phyloP scores from a whole-genome alignment of 352 stramenopile species.

The Globisporangium paddicum region DNA sequence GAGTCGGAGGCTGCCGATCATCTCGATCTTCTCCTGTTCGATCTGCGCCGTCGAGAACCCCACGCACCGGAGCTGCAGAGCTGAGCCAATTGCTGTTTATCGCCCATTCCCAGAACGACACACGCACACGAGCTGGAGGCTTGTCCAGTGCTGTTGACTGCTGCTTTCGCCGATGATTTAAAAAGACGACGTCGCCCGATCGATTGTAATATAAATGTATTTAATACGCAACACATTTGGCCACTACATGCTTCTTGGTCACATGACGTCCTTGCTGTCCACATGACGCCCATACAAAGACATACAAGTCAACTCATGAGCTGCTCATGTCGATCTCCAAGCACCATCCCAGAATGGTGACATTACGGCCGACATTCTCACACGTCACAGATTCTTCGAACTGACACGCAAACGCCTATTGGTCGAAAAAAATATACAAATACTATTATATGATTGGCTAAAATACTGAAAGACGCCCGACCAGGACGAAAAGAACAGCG shows the following conservation, averaged over 20 bases:
- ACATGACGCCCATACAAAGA: too few species aligned
- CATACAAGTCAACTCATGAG: not conserved
- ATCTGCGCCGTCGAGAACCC: too few species aligned
- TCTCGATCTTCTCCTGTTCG: too few species aligned
- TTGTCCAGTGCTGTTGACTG: too few species aligned
- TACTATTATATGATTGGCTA: not conserved
- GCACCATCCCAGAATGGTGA: not conserved
- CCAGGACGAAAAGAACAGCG: not conserved
- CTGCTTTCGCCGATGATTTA: conserved; percentile 6
- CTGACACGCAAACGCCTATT: conserved; percentile 1
- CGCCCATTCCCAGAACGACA: not conserved
- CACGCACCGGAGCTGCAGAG: not conserved
- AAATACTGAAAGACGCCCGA: not conserved
- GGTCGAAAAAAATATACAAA: not conserved
- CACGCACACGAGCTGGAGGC: not conserved
- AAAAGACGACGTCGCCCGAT: not conserved
- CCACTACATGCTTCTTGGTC: not conserved
- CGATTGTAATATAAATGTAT: conserved; percentile 13
- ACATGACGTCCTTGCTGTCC: too few species aligned
- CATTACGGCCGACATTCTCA: not conserved
- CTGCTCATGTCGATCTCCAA: not conserved
- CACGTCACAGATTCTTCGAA: not conserved
- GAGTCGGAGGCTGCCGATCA: too few species aligned
- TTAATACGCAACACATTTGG: not conserved
- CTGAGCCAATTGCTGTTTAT: conserved; percentile 11